These are phyloP conservation scores for Avena eriantha DNA, from an alignment of 176 grass and related monocot species.

Conservation along the genomic window DNA sequence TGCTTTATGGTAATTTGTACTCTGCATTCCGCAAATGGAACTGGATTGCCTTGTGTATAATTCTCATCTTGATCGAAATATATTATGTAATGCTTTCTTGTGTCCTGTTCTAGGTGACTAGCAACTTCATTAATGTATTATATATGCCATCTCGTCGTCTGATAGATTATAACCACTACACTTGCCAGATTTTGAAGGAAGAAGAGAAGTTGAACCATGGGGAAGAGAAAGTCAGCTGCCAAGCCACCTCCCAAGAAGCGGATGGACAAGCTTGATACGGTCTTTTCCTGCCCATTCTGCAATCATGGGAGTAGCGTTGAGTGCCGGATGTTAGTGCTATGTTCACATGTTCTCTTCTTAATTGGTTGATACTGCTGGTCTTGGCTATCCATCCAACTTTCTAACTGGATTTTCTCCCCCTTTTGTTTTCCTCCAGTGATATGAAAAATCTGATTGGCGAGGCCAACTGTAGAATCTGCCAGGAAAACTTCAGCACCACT, in stretches of 20 bases:
- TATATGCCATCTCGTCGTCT: not conserved
- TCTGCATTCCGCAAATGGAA: not conserved
- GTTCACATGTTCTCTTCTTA: slow-evolving; percentile 4
- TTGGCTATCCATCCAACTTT: slow-evolving; percentile 16
- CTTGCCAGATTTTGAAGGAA: slow-evolving; percentile 37
- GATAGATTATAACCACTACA: not conserved
- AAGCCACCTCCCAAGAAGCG: slow-evolving; percentile 84
- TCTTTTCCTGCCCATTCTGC: slow-evolving; percentile 83
- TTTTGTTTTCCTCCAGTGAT: slow-evolving; percentile 54
- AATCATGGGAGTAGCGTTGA: slow-evolving; percentile 76
- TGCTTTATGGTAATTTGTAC: not conserved
- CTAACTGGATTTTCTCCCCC: slow-evolving; percentile 21
- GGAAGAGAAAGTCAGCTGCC: slow-evolving; percentile 70
- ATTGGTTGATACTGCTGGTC: not conserved
- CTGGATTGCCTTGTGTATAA: not conserved
- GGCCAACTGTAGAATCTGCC: slow-evolving; percentile 81
- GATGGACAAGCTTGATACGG: slow-evolving; percentile 80
- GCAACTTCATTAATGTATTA: not conserved
- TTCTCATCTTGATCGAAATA: not conserved
- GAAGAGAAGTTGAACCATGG: slow-evolving; percentile 56
- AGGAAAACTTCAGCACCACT: slow-evolving; percentile 83
- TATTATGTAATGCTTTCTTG: not conserved
- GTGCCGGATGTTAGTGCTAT: slow-evolving; percentile 65
- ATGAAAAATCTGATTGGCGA: slow-evolving; percentile 90
- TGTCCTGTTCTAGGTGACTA: not conserved